phyloP scores from a whole-genome alignment of 208 protist species.

The Crithidia thermophila region DNA sequence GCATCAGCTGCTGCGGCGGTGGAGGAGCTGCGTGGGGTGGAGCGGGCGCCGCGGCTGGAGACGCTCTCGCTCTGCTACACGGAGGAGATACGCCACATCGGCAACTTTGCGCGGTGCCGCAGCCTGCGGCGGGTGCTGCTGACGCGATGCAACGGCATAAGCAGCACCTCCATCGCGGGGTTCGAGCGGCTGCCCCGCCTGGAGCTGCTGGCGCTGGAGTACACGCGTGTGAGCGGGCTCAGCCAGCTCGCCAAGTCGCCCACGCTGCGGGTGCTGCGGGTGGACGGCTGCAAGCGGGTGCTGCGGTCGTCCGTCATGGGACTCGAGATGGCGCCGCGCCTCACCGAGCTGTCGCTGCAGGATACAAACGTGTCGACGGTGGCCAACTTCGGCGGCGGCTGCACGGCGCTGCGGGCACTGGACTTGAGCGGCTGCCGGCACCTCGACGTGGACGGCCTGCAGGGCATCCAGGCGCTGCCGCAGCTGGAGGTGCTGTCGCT shows the following conservation, averaged over 20 bases:
- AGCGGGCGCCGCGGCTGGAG: slow-evolving; percentile 41
- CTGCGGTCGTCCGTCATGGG: slow-evolving; percentile 54
- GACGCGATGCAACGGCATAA: slow-evolving; percentile 63
- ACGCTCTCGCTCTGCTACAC: slow-evolving; percentile 59
- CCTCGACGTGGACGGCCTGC: slow-evolving; percentile 56
- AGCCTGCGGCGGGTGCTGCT: slow-evolving; percentile 50
- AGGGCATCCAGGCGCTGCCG: slow-evolving; percentile 54
- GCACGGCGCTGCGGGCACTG: slow-evolving; percentile 34
- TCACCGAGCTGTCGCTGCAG: slow-evolving; percentile 53
- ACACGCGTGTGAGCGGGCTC: slow-evolving; percentile 60
- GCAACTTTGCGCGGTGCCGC: slow-evolving; percentile 40
- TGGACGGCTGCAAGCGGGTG: slow-evolving; percentile 64
- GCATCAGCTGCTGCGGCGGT: neutral
- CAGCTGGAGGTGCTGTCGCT: slow-evolving; percentile 53
- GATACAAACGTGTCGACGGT: slow-evolving; percentile 65
- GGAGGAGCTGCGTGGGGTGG: slow-evolving; percentile 43
- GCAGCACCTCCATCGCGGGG: slow-evolving; percentile 38
- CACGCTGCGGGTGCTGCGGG: slow-evolving; percentile 41
- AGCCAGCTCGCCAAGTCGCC: slow-evolving; percentile 30
- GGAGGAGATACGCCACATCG: slow-evolving; percentile 36
- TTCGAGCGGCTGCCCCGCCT: slow-evolving; percentile 47
- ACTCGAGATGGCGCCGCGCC: slow-evolving; percentile 40
- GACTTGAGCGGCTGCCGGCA: slow-evolving; percentile 65
- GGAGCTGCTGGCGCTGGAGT: slow-evolving; percentile 52
- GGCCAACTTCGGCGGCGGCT: slow-evolving; percentile 47